These are phyloP conservation scores for Diospyros kaki DNA, from an alignment of 148 eudicot genomes.

Conservation along the genomic window DNA sequence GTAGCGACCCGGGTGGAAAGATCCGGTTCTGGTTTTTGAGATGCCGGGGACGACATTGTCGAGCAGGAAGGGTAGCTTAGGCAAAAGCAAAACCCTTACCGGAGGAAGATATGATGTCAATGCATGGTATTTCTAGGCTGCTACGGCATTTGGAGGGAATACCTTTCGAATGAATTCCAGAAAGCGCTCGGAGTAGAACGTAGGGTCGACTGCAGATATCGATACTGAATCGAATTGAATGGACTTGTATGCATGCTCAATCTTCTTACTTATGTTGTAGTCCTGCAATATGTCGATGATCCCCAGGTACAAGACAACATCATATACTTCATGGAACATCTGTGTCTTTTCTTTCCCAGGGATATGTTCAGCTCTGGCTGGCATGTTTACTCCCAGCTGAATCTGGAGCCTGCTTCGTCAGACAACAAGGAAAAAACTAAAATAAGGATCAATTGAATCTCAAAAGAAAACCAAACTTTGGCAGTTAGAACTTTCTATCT, in stretches of 20 bases:
- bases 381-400: slow-evolving; percentile 98
- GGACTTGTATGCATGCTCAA: slow-evolving; percentile 90
- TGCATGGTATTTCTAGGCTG: slow-evolving; percentile 19
- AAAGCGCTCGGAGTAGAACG: slow-evolving; percentile 76
- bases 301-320: slow-evolving; percentile 88
- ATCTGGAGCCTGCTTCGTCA: slow-evolving; percentile 66
- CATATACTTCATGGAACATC: slow-evolving; percentile 68
- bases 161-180: slow-evolving; percentile 75
- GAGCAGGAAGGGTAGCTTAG: neutral
- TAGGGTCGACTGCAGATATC: slow-evolving; percentile 91
- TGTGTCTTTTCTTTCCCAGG: slow-evolving; percentile 36
- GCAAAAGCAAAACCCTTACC: neutral
- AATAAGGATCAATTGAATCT: neutral
- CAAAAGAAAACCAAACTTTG: neutral
- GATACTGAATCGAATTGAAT: slow-evolving; percentile 85
- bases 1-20: neutral
- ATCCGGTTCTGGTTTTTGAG: neutral
- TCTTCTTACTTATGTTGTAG: slow-evolving; percentile 77
- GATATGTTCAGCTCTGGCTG: slow-evolving; percentile 82
- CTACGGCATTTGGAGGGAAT: slow-evolving; percentile 54
- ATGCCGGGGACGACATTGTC: neutral
- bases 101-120: neutral
- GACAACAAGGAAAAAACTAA: neutral
- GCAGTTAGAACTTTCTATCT: neutral
- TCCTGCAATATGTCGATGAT: slow-evolving; percentile 93